Conservation (phyloP, 768 basidiomycete genomes). For the Lactarius quietus region DNA sequence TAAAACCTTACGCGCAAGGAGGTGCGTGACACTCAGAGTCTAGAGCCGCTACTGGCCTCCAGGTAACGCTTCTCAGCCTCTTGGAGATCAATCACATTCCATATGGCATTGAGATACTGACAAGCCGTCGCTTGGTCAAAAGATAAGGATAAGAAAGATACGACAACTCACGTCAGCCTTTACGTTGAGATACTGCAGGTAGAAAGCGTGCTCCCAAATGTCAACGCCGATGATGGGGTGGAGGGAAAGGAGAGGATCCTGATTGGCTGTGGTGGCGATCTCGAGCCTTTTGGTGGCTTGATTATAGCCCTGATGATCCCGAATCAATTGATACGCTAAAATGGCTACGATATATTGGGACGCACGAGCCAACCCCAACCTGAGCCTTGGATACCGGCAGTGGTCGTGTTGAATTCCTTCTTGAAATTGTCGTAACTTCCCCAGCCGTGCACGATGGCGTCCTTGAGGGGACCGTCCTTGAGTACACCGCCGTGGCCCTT, state of each 20-base stretch:
- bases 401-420: slow-evolving; percentile 80
- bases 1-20: neutral
- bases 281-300: slow-evolving; percentile 67
- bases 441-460: slow-evolving; percentile 57
- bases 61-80: slow-evolving; percentile 68
- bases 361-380: slow-evolving; percentile 97
- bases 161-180: slow-evolving; percentile 74
- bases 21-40: slow-evolving; percentile 33
- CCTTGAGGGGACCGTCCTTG: slow-evolving; percentile 58
- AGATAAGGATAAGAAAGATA: neutral
- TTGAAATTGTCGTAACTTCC: slow-evolving; percentile 69
- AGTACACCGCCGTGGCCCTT: slow-evolving; percentile 61
- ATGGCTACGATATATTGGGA: slow-evolving; percentile 25
- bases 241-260: slow-evolving; percentile 81
- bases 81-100: slow-evolving; percentile 67
- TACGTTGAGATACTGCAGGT: slow-evolving; percentile 94
- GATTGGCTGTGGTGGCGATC: slow-evolving; percentile 90
- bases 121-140: slow-evolving; percentile 1
- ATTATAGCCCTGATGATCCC: slow-evolving; percentile 58
- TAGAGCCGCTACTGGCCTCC: slow-evolving; percentile 40
- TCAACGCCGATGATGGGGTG: slow-evolving; percentile 90
- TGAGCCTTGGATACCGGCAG: slow-evolving; percentile 85
- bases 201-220: slow-evolving; percentile 96
- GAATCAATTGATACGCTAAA: slow-evolving; percentile 6
- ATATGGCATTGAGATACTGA: slow-evolving; percentile 74